phyloP scores from a whole-genome alignment of 2,329 filamentous ascomycete genomes.

The Alternaria arbusti region DNA sequence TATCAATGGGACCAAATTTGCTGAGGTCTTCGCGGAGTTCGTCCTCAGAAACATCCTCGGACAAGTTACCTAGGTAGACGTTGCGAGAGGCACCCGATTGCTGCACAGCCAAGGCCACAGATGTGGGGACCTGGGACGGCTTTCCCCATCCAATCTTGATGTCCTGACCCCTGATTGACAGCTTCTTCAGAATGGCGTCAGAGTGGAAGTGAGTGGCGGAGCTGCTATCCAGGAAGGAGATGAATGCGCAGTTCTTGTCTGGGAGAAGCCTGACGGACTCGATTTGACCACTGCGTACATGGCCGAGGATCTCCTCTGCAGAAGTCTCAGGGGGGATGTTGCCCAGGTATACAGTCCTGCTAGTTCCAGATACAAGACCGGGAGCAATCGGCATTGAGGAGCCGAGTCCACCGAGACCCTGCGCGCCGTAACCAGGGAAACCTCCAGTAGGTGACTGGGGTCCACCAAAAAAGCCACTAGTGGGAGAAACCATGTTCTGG shows the following conservation, averaged over 20 bases:
- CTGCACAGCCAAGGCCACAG: conserved; percentile 95
- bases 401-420: conserved; percentile 68
- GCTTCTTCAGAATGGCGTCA: conserved; percentile 98
- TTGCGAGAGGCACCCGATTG: conserved; percentile 97
- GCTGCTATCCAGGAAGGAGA: conserved; percentile 96
- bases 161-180: conserved; percentile 97
- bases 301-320: conserved; percentile 93
- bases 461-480: conserved; percentile 78
- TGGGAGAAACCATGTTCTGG: conserved; percentile 84
- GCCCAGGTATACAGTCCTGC: conserved; percentile 94
- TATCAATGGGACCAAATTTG: conserved; percentile 96
- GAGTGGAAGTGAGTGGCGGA: conserved; percentile 99
- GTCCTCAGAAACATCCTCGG: conserved; percentile 88
- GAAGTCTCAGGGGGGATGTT: conserved; percentile 98
- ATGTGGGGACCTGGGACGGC: conserved; percentile 95
- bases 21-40: conserved; percentile 92
- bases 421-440: conserved; percentile 69
- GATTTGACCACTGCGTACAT: conserved; percentile 96
- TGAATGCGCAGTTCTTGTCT: conserved; percentile 99
- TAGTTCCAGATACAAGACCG: conserved; percentile 86
- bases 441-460: conserved; percentile 85
- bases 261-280: conserved; percentile 96
- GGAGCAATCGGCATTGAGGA: conserved; percentile 78
- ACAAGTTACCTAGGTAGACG: conserved; percentile 92
- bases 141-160: conserved; percentile 99